Percentiles rank a stretch among this genome's conserved stretches.
These are phyloP conservation scores for Leptomonas seymouri DNA, from an alignment of 208 protist genomes.

Conservation along the genomic window DNA sequence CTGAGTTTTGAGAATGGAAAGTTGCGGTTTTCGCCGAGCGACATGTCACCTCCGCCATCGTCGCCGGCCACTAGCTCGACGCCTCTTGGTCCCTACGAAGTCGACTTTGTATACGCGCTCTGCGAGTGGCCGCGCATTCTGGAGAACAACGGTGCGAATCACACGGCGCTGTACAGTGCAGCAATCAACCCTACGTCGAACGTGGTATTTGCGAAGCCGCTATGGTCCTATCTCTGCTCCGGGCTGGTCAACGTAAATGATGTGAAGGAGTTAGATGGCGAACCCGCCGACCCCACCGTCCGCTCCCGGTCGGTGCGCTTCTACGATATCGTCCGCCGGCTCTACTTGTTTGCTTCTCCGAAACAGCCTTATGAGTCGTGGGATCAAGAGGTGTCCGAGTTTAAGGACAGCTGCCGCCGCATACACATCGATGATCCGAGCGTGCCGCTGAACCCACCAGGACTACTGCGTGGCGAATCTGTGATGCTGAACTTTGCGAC, in stretches of 20 bases:
- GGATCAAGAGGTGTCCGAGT: constrained; percentile 72
- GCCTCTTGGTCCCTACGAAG: constrained; percentile 30
- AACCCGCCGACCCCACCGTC: constrained; percentile 2
- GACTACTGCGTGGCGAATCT: constrained; percentile 22
- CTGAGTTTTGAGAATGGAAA: constrained; percentile 42
- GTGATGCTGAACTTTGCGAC: constrained; percentile 52
- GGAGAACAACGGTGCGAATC: constrained; percentile 19
- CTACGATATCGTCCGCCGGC: constrained; percentile 59
- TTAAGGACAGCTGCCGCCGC: constrained; percentile 77
- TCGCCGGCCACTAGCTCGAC: constrained; percentile 19
- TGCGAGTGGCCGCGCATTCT: constrained; percentile 67
- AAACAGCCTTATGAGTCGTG: constrained; percentile 53
- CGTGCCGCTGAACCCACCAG: constrained; percentile 34
- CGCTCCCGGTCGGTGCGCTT: constrained; percentile 41
- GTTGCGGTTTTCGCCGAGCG: constrained; percentile 34
- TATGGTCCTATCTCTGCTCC: constrained; percentile 66
- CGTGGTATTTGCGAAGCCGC: constrained; percentile 76
- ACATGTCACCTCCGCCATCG: constrained; percentile 6
- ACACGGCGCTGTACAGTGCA: constrained; percentile 54
- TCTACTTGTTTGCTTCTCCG: constrained; percentile 55
- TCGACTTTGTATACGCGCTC: constrained; percentile 64
- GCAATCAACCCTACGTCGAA: constrained; percentile 53
- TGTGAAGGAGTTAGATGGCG: constrained; percentile 3
- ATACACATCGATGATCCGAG: constrained; percentile 38
- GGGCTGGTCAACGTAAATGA: constrained; percentile 42